Conservation (phyloP, 1,284 basidiomycete genomes). For the Marasmius tenuissimus region DNA sequence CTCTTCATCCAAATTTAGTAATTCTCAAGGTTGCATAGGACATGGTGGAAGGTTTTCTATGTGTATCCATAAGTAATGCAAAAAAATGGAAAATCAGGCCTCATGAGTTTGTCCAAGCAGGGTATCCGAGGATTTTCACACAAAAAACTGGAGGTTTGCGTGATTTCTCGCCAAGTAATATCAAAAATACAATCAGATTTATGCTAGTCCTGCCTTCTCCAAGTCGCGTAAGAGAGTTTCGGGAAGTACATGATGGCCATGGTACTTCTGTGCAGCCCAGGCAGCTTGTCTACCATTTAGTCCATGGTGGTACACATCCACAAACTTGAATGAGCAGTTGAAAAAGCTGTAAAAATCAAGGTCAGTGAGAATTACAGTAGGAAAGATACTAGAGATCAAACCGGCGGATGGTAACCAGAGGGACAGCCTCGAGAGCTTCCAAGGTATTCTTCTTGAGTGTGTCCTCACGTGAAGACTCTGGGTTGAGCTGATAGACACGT, state of each 20-base stretch:
- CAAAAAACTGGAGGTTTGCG: no score
- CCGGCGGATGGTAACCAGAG: neutral
- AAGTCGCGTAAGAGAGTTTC: neutral
- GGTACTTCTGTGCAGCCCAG: conserved; percentile 1
- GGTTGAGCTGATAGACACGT: conserved; percentile 9
- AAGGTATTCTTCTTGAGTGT: conserved; percentile 8
- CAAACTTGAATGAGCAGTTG: conserved; percentile 9
- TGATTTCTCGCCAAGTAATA: no score
- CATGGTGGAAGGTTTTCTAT: no score
- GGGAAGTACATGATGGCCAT: neutral
- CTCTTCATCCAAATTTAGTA: no score
- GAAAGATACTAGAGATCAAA: neutral
- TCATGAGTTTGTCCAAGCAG: no score
- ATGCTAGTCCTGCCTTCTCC: no score
- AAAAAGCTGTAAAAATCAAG: no score
- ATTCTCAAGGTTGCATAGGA: no score
- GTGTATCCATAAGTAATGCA: no score
- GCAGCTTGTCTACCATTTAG: conserved; percentile 9
- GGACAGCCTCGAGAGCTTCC: neutral
- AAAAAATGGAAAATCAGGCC: no score
- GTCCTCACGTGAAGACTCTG: conserved; percentile 6
- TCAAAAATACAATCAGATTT: no score
- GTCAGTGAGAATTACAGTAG: neutral
- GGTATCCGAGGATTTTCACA: no score
- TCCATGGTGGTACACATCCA: conserved; percentile 13